Percentiles rank a stretch among this genome's conserved stretches.
phyloP scores from a whole-genome alignment of 176 grass and related monocot species.

The Zea luxurians region DNA sequence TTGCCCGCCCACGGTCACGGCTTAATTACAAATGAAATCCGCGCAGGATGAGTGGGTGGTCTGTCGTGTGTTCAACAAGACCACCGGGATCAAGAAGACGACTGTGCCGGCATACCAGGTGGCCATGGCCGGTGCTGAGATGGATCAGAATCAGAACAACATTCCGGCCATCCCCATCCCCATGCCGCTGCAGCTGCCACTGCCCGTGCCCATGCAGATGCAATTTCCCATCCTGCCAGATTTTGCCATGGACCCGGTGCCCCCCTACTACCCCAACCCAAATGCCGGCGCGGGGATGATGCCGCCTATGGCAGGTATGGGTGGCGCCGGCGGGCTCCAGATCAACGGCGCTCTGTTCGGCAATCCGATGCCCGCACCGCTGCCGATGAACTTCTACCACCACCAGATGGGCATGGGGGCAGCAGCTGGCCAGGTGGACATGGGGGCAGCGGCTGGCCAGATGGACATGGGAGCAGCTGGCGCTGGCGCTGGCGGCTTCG shows the following conservation, averaged over 20 bases:
- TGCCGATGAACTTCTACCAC: background rate
- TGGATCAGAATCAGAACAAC: background rate
- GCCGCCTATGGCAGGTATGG: background rate
- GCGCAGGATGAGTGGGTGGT: slow-evolving; percentile 65
- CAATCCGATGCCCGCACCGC: background rate
- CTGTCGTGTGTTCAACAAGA: slow-evolving; percentile 64
- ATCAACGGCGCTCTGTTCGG: background rate
- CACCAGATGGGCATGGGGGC: slow-evolving; percentile 1
- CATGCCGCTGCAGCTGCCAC: background rate
- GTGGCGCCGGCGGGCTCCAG: background rate
- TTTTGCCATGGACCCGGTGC: background rate
- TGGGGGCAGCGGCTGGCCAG: background rate
- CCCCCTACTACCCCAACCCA: background rate
- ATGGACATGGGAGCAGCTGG: background rate
- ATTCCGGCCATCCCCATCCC: background rate
- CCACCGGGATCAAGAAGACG: slow-evolving; percentile 33
- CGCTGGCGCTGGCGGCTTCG: background rate
- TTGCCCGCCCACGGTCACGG: background rate
- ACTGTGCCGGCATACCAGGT: background rate
- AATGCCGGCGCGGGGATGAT: background rate
- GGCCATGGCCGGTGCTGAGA: background rate
- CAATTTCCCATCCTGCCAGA: background rate
- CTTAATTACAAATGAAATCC: background rate
- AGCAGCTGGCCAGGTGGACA: background rate
- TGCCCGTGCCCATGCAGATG: background rate